A percentile compares a stretch with the other conserved stretches of the same genome.
Conservation (phyloP, 306 rosid genomes). For the Oemleria cerasiformis region DNA sequence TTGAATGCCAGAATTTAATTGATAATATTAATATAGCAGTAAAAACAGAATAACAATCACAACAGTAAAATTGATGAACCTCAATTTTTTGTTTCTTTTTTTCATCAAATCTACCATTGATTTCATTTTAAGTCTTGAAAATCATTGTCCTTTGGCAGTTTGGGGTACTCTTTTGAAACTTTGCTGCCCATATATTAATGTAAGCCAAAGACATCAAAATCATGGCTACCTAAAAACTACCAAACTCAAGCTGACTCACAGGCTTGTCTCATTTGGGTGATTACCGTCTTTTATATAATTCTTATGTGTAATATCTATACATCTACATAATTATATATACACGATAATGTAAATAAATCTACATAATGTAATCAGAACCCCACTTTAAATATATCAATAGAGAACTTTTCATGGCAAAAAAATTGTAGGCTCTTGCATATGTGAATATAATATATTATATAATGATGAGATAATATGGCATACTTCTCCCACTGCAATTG, state of each 20-base stretch:
- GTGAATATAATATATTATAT: not conserved
- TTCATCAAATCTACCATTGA: conserved; percentile 6
- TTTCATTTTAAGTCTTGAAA: not conserved
- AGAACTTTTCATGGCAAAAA: not conserved
- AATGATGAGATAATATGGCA: conserved; percentile 19
- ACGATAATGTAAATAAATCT: not conserved
- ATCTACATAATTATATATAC: not conserved
- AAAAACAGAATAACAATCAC: not conserved
- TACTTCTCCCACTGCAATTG: conserved; percentile 87
- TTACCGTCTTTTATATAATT: too few relatives aligned
- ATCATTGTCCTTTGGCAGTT: conserved; percentile 5
- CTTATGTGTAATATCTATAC: not conserved
- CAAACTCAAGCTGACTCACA: not conserved
- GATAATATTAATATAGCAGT: not conserved
- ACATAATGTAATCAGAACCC: conserved; percentile 1
- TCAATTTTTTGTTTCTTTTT: not conserved
- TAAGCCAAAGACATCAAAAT: not conserved
- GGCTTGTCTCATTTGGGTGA: not conserved
- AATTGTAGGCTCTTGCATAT: not conserved
- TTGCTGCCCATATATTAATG: not conserved
- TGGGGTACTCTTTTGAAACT: not conserved
- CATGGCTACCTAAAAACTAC: not conserved
- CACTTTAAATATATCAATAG: conserved; percentile 2
- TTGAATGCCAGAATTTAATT: not conserved
- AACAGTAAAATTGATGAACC: not conserved